These are phyloP conservation scores for Chaetoceros tenuissimus DNA, from an alignment of 108 stramenopile genomes.

Conservation along the genomic window DNA sequence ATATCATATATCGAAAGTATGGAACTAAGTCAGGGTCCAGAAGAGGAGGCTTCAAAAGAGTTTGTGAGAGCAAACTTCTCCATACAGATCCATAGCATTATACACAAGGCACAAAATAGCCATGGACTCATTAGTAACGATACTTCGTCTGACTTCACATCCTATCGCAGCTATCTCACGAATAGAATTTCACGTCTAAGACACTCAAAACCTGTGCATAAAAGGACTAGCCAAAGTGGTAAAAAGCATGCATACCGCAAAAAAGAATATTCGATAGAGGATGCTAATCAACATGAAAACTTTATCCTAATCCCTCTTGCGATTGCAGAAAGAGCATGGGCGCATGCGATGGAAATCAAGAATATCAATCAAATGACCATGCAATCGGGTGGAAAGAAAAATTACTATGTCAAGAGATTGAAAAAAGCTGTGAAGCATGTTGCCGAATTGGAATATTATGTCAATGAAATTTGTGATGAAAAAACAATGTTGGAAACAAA, in stretches of 20 bases:
- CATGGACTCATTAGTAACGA: neutral
- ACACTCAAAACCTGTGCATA: neutral
- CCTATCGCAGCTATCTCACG: neutral
- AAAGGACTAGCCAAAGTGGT: neutral
- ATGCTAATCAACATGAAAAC: conserved; percentile 18
- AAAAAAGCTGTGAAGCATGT: conserved; percentile 56
- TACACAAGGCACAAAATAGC: neutral
- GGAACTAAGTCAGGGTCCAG: too few species aligned
- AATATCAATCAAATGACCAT: conserved; percentile 6
- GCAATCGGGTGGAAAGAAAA: conserved; percentile 10
- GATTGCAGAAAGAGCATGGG: conserved; percentile 62
- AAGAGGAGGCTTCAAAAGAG: too few species aligned
- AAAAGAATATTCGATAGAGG: neutral
- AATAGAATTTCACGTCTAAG: neutral
- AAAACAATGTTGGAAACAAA: conserved; percentile 43
- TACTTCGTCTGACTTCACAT: neutral
- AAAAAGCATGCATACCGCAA: neutral
- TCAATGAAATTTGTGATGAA: conserved; percentile 24
- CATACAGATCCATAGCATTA: neutral
- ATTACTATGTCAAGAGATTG: conserved; percentile 38
- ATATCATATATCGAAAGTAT: too few species aligned
- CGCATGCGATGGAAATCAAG: conserved; percentile 48
- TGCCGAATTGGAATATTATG: neutral
- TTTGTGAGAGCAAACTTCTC: too few species aligned
- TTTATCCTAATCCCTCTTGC: conserved; percentile 34